Evolutionary conservation across 495 filamentous ascomycete genomes (phyloP), one percentile per base, ranked within the genome.

Genomic region (Penicillium bovifimosum): DNA sequence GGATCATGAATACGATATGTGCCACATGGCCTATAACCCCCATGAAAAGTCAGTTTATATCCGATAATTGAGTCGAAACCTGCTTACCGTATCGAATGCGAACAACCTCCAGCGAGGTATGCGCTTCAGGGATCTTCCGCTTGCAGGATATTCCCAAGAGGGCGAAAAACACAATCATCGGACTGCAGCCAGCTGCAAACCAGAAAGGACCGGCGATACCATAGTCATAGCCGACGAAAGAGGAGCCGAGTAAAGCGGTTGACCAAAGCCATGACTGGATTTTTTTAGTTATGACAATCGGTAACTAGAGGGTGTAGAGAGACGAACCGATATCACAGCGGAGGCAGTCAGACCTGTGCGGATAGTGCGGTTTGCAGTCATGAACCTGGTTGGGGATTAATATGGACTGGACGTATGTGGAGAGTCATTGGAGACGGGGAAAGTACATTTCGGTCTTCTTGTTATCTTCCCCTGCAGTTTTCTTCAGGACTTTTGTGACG

Each of bases 131-230:
- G 9, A 74, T 71, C 52, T 71, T 74, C n/a, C 61, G 53, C 49
- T 79, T 79, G 53, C 73, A 65, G 14, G 72, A 69, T 20, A 76
- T 70, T n/a, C 72, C 74, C 16, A 75, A 58, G 1, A 74, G 52
- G 1, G 74, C 71, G 35, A 78, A 78, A 36, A 77, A 64, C 16
- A 74, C 63, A 47, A 77, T 76, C 66, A 76, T 75, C 0, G 65
- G 65, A 31, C 72, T 74, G 14, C 66, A 73, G 13, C 71, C 67
- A 18, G 71, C 70, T 31, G 66, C 73, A 46, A 75, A 75, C 70
- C 73, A 76, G 40, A 76, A 70, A 0, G 69, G 66, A 0, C 67
- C 67, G 6, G 67, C 58, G 0, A 70, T 50, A 7, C 69, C 69
- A 41, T 71, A 73, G 41, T 56, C 50, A 32, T 73, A 73, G 5